phyloP scores from a whole-genome alignment of 495 filamentous ascomycete species.

The Hypoxylon subgilvum region DNA sequence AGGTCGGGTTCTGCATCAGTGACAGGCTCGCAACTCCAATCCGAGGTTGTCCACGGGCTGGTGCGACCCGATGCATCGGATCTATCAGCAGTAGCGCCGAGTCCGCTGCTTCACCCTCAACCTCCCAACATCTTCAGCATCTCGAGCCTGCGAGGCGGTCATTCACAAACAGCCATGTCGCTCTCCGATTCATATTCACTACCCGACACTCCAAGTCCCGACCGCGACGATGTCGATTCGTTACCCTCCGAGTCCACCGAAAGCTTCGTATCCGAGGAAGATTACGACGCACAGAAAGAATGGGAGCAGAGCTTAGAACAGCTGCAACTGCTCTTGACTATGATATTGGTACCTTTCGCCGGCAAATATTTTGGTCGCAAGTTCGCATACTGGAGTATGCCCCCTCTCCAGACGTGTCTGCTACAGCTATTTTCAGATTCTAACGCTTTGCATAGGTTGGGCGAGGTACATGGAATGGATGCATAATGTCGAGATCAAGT shows the following conservation, averaged over 20 bases:
- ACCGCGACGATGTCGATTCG: slow-evolving; percentile 76
- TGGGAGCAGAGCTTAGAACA: slow-evolving; percentile 95
- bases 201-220: slow-evolving; percentile 49
- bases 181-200: slow-evolving; percentile 53
- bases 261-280: slow-evolving; percentile 62
- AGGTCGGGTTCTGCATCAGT: slow-evolving; percentile 2
- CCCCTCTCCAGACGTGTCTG: not conserved
- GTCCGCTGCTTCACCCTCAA: slow-evolving; percentile 28
- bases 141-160: slow-evolving; percentile 9
- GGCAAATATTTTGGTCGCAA: slow-evolving; percentile 92
- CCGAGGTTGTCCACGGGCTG: slow-evolving; percentile 48
- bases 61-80: slow-evolving; percentile 49
- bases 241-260: slow-evolving; percentile 75
- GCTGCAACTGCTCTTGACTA: slow-evolving; percentile 85
- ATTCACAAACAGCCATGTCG: slow-evolving; percentile 46
- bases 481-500: slow-evolving; percentile 59
- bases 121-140: not conserved
- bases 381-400: slow-evolving; percentile 94
- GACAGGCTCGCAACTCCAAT: slow-evolving; percentile 4
- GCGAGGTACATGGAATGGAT: slow-evolving; percentile 64
- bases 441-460: slow-evolving; percentile 51
- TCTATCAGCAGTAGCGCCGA: slow-evolving; percentile 37
- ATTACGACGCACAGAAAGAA: slow-evolving; percentile 85
- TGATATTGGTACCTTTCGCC: slow-evolving; percentile 90
- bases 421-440: not conserved